Conservation (phyloP, 306 rosid species). For the Urtica urens region DNA sequence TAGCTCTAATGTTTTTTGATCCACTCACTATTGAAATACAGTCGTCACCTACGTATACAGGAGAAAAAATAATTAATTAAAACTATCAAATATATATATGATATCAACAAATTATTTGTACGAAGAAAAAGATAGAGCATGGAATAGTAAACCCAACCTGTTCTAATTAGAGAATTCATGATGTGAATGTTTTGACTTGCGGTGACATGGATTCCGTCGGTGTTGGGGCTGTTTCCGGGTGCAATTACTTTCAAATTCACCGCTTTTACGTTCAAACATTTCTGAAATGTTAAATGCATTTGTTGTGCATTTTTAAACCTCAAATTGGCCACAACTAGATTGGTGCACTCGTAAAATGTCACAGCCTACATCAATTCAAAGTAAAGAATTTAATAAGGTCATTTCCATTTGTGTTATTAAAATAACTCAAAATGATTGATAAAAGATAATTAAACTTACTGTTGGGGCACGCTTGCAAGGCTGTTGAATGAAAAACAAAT, state of each 20-base stretch:
- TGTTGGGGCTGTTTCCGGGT: constrained; percentile 69
- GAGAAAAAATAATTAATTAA: too few species aligned
- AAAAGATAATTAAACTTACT: constrained; percentile 44
- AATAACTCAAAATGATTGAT: background rate
- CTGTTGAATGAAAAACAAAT: constrained; percentile 27
- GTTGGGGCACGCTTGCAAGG: constrained; percentile 61
- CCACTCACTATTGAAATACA: constrained; percentile 83
- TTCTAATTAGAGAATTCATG: constrained; percentile 32
- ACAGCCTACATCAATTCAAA: constrained; percentile 40
- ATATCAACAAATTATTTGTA: too few species aligned
- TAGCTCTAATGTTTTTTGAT: constrained; percentile 41
- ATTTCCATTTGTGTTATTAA: background rate
- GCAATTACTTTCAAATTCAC: constrained; percentile 33
- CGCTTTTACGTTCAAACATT: constrained; percentile 38
- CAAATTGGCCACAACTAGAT: constrained; percentile 31
- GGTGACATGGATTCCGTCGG: constrained; percentile 80
- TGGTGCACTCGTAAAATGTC: constrained; percentile 43
- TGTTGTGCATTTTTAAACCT: constrained; percentile 46
- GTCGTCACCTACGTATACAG: constrained; percentile 54
- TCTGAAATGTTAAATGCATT: constrained; percentile 50
- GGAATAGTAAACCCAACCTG: too few species aligned
- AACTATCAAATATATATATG: too few species aligned
- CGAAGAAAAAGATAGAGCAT: too few species aligned
- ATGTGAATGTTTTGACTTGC: constrained; percentile 34
- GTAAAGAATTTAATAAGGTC: background rate